Evolutionary conservation across 148 eudicot genomes (phyloP).

Genomic region (Fagopyrum homotropicum): DNA sequence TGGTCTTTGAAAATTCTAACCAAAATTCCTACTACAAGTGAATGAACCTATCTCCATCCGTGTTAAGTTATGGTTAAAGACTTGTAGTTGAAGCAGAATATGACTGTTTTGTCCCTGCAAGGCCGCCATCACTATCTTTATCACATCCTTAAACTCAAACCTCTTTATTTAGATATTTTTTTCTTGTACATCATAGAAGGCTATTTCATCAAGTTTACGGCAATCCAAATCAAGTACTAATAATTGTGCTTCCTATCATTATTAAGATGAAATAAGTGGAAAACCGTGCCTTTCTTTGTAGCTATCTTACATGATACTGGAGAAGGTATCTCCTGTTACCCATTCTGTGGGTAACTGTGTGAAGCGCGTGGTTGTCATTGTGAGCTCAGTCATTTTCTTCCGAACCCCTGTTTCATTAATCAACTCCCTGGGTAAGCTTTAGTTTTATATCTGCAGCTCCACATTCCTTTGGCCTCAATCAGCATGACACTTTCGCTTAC

Average conservation of each 20-base stretch:
- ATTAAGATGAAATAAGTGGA: not conserved
- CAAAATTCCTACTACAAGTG: not conserved
- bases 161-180: not conserved
- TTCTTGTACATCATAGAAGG: not conserved
- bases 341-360: constrained; percentile 91
- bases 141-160: not conserved
- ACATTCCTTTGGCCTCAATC: not conserved
- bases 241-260: not conserved
- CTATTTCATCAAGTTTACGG: no score
- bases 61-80: not conserved
- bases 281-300: constrained; percentile 21
- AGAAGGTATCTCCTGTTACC: constrained; percentile 90
- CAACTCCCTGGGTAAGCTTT: constrained; percentile 62
- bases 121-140: not conserved
- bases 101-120: not conserved
- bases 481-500: not conserved
- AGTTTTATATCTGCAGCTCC: not conserved
- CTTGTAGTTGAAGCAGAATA: not conserved
- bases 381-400: constrained; percentile 86
- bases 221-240: not conserved
- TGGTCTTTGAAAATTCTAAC: not conserved
- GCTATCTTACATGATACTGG: constrained; percentile 95
- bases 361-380: constrained; percentile 91
- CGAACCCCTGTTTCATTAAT: constrained; percentile 62
- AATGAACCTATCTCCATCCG: not conserved